Evolutionary conservation across 257 asterid species (phyloP), one percentile per base, ranked within the genome.

Genomic region (Knoxia roxburghii): DNA sequence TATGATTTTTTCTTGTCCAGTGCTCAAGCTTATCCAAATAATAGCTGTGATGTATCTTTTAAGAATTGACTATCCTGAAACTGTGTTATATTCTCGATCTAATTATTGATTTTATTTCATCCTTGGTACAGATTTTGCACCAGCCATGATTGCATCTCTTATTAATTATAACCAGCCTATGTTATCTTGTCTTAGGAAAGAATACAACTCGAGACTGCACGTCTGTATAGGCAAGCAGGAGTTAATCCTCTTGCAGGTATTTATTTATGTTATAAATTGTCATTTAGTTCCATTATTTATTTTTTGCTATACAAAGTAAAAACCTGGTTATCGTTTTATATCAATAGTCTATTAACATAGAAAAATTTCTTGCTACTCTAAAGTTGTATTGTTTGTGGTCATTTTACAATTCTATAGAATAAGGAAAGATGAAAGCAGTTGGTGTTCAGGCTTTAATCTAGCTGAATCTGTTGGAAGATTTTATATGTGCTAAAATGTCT

Each of bases 161-260:
- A 33, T 33, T 60, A 60, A 18, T 60, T 60, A 52, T 71, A 29
- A 70, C 61, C 73, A 41, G 43, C 62, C 72, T 35, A 24, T 69
- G 29, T 68, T 75, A 15, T 71, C 29, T 29, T 72, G 30, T 65
- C 68, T 71, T 71, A 69, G 99, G 99, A 94, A 82, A 88, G 99
- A 81, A 89, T 94, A 79, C 98, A 90, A 77, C 99, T 94, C n/a
- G 99, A 94, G 84, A 90, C 99, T 64, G 77, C 97, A 52, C 96
- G 98, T 67, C 71, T 94, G 57, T 94, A 94, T 75, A 83, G 52
- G 68, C 96, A 88, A 76, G 99, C 99, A 41, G 98, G 96, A 75
- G 96, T 94, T 76, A 94, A 94, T 86, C 99, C 99, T 83, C 83
- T 90, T 62, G 99, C 99, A 84, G 99, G 99, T 94, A 84, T 41